Evolutionary conservation across 1,284 basidiomycete genomes (phyloP).

Genomic region (Microbotryum intermedium): DNA sequence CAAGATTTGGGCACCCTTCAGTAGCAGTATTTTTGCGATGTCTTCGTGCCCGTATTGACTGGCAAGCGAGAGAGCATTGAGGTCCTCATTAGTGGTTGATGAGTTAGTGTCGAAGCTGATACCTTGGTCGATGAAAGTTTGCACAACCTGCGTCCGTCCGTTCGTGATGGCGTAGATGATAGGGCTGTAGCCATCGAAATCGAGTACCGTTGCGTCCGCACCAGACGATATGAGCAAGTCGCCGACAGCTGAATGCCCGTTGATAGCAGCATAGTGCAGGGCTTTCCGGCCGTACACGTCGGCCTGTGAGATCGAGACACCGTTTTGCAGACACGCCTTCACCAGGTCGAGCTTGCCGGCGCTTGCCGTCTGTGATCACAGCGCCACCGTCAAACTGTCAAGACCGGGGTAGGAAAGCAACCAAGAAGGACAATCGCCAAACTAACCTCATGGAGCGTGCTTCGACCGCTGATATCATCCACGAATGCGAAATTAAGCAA

Average conservation of each 20-base stretch:
- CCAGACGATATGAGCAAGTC: constrained; percentile 62
- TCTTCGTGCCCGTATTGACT: constrained; percentile 81
- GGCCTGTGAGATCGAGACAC: constrained; percentile 56
- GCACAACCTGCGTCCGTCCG: constrained; percentile 75
- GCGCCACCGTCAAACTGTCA: background rate
- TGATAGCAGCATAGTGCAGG: constrained; percentile 92
- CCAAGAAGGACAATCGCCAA: background rate
- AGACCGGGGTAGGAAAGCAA: background rate
- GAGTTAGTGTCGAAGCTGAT: constrained; percentile 52
- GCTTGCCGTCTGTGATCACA: constrained; percentile 53
- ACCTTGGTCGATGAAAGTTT: constrained; percentile 58
- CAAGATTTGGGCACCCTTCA: constrained; percentile 65
- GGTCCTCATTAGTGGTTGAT: constrained; percentile 47
- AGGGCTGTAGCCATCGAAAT: constrained; percentile 90
- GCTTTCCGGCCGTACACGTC: constrained; percentile 90
- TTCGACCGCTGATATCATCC: constrained; percentile 95
- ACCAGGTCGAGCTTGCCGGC: constrained; percentile 74
- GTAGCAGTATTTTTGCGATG: constrained; percentile 67
- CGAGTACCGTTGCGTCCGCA: constrained; percentile 60
- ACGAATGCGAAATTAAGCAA: constrained; percentile 84
- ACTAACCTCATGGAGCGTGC: constrained; percentile 75
- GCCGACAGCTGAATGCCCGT: constrained; percentile 73
- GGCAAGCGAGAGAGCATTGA: constrained; percentile 82
- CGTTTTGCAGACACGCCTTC: constrained; percentile 66
- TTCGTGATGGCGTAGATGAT: constrained; percentile 84